Conservation (phyloP, 306 rosid species). For the Phaseolus lunatus region DNA sequence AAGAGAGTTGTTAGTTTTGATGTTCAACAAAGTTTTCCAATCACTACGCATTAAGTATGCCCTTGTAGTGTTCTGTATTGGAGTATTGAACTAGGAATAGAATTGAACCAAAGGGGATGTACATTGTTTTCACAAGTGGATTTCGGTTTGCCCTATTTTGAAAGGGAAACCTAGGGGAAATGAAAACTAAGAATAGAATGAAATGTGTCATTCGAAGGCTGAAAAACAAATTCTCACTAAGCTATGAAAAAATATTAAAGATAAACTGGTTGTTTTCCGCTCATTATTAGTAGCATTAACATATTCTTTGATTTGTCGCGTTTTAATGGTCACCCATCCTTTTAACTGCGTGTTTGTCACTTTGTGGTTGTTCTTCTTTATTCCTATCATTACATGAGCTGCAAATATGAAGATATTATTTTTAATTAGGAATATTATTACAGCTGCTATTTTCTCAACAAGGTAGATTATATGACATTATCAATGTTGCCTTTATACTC, state of each 20-base stretch:
- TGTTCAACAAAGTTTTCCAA: neutral
- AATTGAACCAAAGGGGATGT: neutral
- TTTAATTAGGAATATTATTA: neutral
- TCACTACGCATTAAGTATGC: neutral
- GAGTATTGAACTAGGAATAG: neutral
- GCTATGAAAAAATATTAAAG: conserved; percentile 15
- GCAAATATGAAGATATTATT: neutral
- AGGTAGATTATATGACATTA: conserved; percentile 18
- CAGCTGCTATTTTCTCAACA: conserved; percentile 18
- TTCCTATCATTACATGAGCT: conserved; percentile 14
- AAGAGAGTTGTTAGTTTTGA: conserved; percentile 5
- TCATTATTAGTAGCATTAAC: conserved; percentile 24
- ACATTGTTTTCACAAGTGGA: conserved; percentile 3
- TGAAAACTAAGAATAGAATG: neutral
- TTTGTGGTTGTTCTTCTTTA: conserved; percentile 17
- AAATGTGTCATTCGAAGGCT: conserved; percentile 1
- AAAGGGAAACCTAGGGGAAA: neutral
- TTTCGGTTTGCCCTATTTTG: neutral
- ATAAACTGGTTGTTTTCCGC: neutral
- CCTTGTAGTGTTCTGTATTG: neutral
- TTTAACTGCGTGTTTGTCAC: neutral
- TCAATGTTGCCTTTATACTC: neutral
- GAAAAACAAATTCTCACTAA: conserved; percentile 18
- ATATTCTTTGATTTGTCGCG: conserved; percentile 4
- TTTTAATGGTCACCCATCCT: conserved; percentile 14